phyloP scores from a whole-genome alignment of 805 yeast species.

The Saturnispora besseyi region DNA sequence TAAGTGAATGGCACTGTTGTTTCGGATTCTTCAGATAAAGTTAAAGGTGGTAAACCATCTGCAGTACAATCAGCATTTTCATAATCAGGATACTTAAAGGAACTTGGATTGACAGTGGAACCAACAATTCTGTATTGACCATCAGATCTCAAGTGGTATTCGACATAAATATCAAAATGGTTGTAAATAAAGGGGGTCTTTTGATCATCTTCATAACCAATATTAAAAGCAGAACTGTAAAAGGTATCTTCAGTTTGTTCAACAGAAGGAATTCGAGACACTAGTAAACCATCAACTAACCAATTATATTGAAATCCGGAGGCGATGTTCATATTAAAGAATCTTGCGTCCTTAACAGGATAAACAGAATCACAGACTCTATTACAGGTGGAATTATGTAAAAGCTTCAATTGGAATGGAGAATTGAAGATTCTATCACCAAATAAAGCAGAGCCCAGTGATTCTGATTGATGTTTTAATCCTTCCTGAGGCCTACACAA shows the following conservation, averaged over 20 bases:
- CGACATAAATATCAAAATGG: conserved; percentile 71
- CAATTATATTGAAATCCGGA: conserved; percentile 86
- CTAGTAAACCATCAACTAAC: conserved; percentile 93
- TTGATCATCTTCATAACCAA: conserved; percentile 59
- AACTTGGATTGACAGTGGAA: conserved; percentile 64
- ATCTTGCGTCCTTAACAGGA: conserved; percentile 56
- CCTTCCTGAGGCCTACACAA: conserved; percentile 74
- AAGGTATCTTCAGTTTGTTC: conserved; percentile 49
- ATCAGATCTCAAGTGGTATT: conserved; percentile 68
- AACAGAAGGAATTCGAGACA: conserved; percentile 57
- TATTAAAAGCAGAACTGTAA: conserved; percentile 73
- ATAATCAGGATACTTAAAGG: conserved; percentile 28
- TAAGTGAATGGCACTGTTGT: conserved; percentile 73
- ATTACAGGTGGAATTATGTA: conserved; percentile 59
- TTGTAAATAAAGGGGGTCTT: conserved; percentile 56
- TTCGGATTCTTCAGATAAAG: conserved; percentile 40
- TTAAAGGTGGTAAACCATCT: conserved; percentile 32
- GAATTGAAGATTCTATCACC: conserved; percentile 95
- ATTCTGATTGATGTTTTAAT: conserved; percentile 67
- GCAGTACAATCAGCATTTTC: conserved; percentile 16
- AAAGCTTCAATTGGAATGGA: conserved; percentile 76
- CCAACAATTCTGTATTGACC: conserved; percentile 84
- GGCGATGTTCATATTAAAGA: conserved; percentile 68
- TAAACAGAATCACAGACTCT: conserved; percentile 56
- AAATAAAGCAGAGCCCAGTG: conserved; percentile 84